Evolutionary conservation across 768 basidiomycete species (phyloP), one percentile per base, ranked within the genome.

Genomic region (Leccinum imitatum): DNA sequence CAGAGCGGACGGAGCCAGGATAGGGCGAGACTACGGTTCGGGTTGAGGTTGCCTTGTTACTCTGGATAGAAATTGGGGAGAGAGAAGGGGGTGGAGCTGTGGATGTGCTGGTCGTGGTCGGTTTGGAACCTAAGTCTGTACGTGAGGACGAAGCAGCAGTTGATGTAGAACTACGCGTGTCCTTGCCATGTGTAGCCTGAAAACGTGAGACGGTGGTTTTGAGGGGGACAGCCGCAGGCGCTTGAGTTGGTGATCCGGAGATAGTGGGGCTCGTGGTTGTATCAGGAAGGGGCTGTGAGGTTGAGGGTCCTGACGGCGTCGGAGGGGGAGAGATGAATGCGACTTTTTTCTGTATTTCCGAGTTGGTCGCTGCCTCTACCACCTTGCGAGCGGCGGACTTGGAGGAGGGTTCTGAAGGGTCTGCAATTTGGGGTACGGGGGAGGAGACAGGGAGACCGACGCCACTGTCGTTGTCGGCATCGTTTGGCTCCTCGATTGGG

Each of bases 271-370:
- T 63, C 63, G 73, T 64, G 56, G 80, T 74, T 61, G 81, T 73
- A 64, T 83, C 80, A 51, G 83, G 81, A 57, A 85, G 75, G 54
- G 79, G 72, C 68, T 79, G 81, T 72, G 87, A 83, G 62, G 71
- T 60, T 56, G 70, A 69, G 60, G 81, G 77, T 61, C 76, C 81
- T 41, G 78, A 73, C 53, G 87, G 86, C 0, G 90, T 89, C 30
- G 88, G 89, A 14, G 89, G 85, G 53, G 91, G 90, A 30, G 90
- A 91, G 67, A 90, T 81, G 76, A 94, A 94, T 27, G 91, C 92
- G 50, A 94, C 92, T 76, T 92, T 92, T 80, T 94, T 94, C 69
- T 83, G 84, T 33, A 83, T 78, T 64, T 89, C 87, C 62, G 72
- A 72, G 51, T 37, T 60, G 13, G 65, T 30, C n/a, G 59, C 54